Evolutionary conservation across 495 filamentous ascomycete species (phyloP).

Genomic region (Clavariopsis aquatica): DNA sequence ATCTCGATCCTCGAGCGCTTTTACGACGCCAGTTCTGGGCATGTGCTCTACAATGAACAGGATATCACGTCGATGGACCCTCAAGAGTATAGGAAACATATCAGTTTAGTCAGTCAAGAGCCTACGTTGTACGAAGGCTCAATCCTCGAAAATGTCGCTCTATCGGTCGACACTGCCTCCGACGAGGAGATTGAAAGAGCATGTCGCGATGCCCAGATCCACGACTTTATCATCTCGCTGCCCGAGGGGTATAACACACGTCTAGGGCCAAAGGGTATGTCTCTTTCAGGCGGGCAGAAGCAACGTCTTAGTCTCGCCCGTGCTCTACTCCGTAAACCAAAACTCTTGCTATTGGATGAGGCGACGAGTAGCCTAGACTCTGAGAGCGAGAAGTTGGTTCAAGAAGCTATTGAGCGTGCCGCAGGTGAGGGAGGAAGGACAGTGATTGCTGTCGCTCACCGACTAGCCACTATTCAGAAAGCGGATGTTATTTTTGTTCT

Average conservation of each 20-base stretch:
- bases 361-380: constrained; percentile 81
- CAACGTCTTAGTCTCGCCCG: constrained; percentile 78
- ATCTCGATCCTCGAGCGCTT: constrained; percentile 81
- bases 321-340: constrained; percentile 70
- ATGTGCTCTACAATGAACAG: constrained; percentile 31
- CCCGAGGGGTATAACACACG: constrained; percentile 75
- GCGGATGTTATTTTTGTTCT: constrained; percentile 85
- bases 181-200: constrained; percentile 38
- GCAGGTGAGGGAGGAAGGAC: constrained; percentile 36
- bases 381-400: constrained; percentile 79
- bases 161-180: constrained; percentile 34
- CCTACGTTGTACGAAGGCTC: constrained; percentile 43
- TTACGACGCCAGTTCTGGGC: constrained; percentile 52
- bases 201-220: constrained; percentile 41
- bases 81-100: constrained; percentile 29
- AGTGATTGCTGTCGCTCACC: constrained; percentile 41
- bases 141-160: constrained; percentile 39
- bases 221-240: constrained; percentile 40
- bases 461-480: constrained; percentile 56
- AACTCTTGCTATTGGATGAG: constrained; percentile 76
- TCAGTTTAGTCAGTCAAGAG: constrained; percentile 41
- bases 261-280: constrained; percentile 74
- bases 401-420: constrained; percentile 63
- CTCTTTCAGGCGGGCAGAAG: constrained; percentile 81
- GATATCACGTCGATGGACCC: constrained; percentile 32